These are phyloP conservation scores for Paulownia fortunei DNA, from an alignment of 257 asterid species.

Conservation along the genomic window DNA sequence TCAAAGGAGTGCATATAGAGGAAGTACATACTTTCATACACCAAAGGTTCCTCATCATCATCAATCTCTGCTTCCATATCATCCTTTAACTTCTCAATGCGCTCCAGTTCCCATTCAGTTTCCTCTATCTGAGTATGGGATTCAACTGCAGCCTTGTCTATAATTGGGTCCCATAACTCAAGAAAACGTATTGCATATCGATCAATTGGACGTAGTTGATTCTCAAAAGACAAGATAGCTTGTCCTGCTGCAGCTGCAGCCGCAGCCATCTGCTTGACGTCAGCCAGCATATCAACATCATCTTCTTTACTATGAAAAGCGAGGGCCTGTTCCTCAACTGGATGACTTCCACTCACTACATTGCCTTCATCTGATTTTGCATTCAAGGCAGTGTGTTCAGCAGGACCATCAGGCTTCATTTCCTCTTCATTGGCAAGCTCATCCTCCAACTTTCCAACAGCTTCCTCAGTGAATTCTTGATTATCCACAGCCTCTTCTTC, in stretches of 20 bases:
- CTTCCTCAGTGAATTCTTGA: constrained; percentile 97
- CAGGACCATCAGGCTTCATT: constrained; percentile 66
- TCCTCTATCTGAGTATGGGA: constrained; percentile 70
- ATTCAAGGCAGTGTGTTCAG: constrained; percentile 51
- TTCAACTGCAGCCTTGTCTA: constrained; percentile 72
- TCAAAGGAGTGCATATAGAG: constrained; percentile 13
- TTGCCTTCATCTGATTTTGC: constrained; percentile 50
- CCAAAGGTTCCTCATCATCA: constrained; percentile 98
- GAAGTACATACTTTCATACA: constrained; percentile 81
- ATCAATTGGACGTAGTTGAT: constrained; percentile 94
- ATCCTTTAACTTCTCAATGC: constrained; percentile 94
- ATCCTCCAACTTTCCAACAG: constrained; percentile 81
- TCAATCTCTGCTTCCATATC: constrained; percentile 99
- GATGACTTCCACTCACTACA: constrained; percentile 46
- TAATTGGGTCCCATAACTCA: constrained; percentile 94
- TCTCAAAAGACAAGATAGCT: constrained; percentile 78
- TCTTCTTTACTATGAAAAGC: constrained; percentile 69
- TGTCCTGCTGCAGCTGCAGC: constrained; percentile 97
- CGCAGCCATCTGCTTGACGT: constrained; percentile 97
- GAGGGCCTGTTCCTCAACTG: constrained; percentile 57
- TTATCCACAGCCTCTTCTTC: constrained; percentile 99
- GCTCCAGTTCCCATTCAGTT: constrained; percentile 97
- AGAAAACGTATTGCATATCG: constrained; percentile 86
- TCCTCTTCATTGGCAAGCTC: constrained; percentile 90
- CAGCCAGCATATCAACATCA: constrained; percentile 91